Base-by-base conservation (phyloP, 2,329 filamentous ascomycete species). In the Microdochium nivale region DNA sequence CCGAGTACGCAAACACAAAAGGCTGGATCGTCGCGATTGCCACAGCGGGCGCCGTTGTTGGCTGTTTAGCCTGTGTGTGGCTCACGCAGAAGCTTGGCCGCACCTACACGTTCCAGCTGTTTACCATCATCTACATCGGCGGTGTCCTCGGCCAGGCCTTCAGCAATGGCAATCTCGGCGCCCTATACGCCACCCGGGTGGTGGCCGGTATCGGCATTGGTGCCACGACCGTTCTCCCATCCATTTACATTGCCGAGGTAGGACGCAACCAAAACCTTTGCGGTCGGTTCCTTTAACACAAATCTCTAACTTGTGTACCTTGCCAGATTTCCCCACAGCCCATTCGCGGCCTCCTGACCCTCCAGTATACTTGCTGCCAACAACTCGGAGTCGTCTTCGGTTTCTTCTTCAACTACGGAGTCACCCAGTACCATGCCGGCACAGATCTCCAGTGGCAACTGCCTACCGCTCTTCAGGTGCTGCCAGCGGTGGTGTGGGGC, bases 341-440 rank as follows among this genome's bases (percentile, higher is more conserved):
- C 0, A 67, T 67, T 4, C 59, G 65, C 0, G 64, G 65, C 4
- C 59, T 67, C 1, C 9, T 67, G 2, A 67, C 62, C 0, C 55
- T 67, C 0, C 64, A 67, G 21, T 67, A 67, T 30, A 63, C 62
- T 0, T 65, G 62, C 52, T 67, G 63, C 8, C 63, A 67, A 14
- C 65, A 67, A 21, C 62, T 67, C 8, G 63, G 52, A 3, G 62
- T 65, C 7, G 62, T 65, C 2, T 63, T 65, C n/a, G 62, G 63
- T 1, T 65, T 69, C 48, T 68, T 69, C 49, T 55, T 65, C 35
- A 68, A 68, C 49, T 68, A 70, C 43, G 61, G 66, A 2, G 59
- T 66, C 11, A 65, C 68, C 2, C 59, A 64, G 19, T 55, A 62
- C 13, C 58, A 62, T 30, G 52, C 59, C 1, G 55, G 54, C 0